A percentile compares a stretch with the other conserved stretches of the same genome.
Evolutionary conservation across 441 rosid species (phyloP).

Genomic region (Adansonia madagascariensis): DNA sequence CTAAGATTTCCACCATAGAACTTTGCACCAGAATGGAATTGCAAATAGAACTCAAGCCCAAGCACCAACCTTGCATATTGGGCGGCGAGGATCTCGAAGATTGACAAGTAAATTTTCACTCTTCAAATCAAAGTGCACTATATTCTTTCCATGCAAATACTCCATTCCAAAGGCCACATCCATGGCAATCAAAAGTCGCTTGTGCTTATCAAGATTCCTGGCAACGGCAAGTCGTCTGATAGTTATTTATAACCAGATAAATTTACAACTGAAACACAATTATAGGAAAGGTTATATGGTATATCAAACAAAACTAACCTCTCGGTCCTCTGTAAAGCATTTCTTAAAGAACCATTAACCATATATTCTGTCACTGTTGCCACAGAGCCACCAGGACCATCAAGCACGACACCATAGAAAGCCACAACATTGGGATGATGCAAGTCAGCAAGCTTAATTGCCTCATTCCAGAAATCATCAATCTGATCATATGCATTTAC

Average conservation of each 20-base stretch:
- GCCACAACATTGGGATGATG: conserved; percentile 97
- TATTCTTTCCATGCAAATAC: conserved; percentile 65
- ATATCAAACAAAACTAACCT: conserved; percentile 35
- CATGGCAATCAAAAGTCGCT: conserved; percentile 63
- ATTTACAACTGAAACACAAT: neutral
- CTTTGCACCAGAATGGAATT: neutral
- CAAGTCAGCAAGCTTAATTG: conserved; percentile 77
- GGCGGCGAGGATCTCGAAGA: conserved; percentile 59
- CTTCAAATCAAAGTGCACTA: conserved; percentile 74
- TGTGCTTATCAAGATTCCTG: conserved; percentile 44
- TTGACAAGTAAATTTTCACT: conserved; percentile 70
- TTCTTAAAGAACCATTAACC: conserved; percentile 74
- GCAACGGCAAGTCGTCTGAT: neutral
- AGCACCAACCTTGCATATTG: conserved; percentile 63
- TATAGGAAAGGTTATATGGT: neutral
- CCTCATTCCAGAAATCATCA: conserved; percentile 77
- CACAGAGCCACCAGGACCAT: conserved; percentile 64
- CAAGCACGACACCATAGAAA: conserved; percentile 80
- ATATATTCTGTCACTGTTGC: conserved; percentile 71
- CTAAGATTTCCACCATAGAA: neutral
- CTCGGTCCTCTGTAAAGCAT: conserved; percentile 54
- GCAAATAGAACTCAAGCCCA: neutral
- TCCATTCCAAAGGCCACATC: conserved; percentile 82
- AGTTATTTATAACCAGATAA: neutral
- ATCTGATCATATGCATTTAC: conserved; percentile 34